Percentiles rank a stretch among this genome's conserved stretches.
These are phyloP conservation scores for Scheffersomyces cryptocercus DNA, from an alignment of 1,139 yeast genomes.

Conservation along the genomic window DNA sequence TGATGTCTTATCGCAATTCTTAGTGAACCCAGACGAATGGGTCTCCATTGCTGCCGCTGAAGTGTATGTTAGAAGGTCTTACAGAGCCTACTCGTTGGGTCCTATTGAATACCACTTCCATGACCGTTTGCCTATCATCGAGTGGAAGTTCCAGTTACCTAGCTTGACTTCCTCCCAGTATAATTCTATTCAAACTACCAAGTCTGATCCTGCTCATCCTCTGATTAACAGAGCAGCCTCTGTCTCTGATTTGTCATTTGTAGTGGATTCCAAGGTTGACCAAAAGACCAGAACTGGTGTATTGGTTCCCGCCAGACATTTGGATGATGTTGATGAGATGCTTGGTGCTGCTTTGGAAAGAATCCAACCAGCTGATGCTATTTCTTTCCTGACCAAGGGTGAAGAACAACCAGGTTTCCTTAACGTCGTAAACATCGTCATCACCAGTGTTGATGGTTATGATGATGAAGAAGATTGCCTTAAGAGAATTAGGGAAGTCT, in stretches of 20 bases:
- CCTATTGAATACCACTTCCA: slow-evolving; percentile 66
- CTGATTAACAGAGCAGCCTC: slow-evolving; percentile 83
- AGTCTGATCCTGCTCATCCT: slow-evolving; percentile 31
- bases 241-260: slow-evolving; percentile 86
- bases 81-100: slow-evolving; percentile 90
- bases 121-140: slow-evolving; percentile 66
- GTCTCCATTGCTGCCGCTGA: slow-evolving; percentile 96
- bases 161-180: slow-evolving; percentile 66
- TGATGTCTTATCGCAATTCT: slow-evolving; percentile 91
- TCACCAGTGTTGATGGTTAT: slow-evolving; percentile 74
- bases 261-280: slow-evolving; percentile 64
- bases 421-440: slow-evolving; percentile 80
- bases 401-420: slow-evolving; percentile 43
- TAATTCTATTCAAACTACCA: slow-evolving; percentile 57
- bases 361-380: slow-evolving; percentile 52
- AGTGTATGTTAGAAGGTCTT: slow-evolving; percentile 94
- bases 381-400: slow-evolving; percentile 39
- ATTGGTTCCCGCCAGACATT: slow-evolving; percentile 75
- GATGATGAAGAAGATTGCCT: slow-evolving; percentile 70
- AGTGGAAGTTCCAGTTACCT: slow-evolving; percentile 92
- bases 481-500: slow-evolving; percentile 59
- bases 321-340: slow-evolving; percentile 88
- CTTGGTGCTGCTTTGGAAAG: slow-evolving; percentile 74
- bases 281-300: slow-evolving; percentile 78
- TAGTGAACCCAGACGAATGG: slow-evolving; percentile 80